A percentile compares a stretch with the other conserved stretches of the same genome.
Conservation (phyloP, 1,284 basidiomycete species). For the Pseudozyma thailandica region DNA sequence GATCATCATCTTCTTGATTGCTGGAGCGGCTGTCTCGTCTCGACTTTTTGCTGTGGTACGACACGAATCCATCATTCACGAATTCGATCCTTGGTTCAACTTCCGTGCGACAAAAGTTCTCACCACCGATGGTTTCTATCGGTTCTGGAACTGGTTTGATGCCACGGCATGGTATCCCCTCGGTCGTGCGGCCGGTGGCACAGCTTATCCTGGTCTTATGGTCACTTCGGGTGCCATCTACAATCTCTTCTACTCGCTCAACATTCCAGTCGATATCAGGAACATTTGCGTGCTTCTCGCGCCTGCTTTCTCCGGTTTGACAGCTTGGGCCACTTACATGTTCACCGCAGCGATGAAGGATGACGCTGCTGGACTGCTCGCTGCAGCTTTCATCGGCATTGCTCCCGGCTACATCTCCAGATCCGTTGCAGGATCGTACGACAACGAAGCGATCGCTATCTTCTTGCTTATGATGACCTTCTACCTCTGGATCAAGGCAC, state of each 20-base stretch:
- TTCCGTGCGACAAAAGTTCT: slow-evolving; percentile 80
- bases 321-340: slow-evolving; percentile 92
- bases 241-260: slow-evolving; percentile 84
- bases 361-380: slow-evolving; percentile 82
- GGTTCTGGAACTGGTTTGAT: slow-evolving; percentile 90
- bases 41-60: slow-evolving; percentile 97
- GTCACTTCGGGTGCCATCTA: slow-evolving; percentile 96
- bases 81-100: slow-evolving; percentile 90
- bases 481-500: slow-evolving; percentile 95
- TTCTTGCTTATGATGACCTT: slow-evolving; percentile 99
- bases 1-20: slow-evolving; percentile 66
- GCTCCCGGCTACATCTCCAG: slow-evolving; percentile 96
- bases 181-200: slow-evolving; percentile 96
- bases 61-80: slow-evolving; percentile 98
- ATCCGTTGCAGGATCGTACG: slow-evolving; percentile 98
- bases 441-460: slow-evolving; percentile 99
- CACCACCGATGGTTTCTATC: slow-evolving; percentile 71
- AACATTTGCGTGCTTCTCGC: slow-evolving; percentile 97
- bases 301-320: slow-evolving; percentile 94
- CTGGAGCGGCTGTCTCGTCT: slow-evolving; percentile 87
- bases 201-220: slow-evolving; percentile 96
- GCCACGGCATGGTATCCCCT: slow-evolving; percentile 96
- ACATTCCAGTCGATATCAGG: slow-evolving; percentile 96
- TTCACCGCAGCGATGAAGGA: slow-evolving; percentile 72
- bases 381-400: slow-evolving; percentile 98